These are phyloP conservation scores for Verticillium dahliae DNA, from an alignment of 2,329 filamentous ascomycete species.

Conservation along the genomic window DNA sequence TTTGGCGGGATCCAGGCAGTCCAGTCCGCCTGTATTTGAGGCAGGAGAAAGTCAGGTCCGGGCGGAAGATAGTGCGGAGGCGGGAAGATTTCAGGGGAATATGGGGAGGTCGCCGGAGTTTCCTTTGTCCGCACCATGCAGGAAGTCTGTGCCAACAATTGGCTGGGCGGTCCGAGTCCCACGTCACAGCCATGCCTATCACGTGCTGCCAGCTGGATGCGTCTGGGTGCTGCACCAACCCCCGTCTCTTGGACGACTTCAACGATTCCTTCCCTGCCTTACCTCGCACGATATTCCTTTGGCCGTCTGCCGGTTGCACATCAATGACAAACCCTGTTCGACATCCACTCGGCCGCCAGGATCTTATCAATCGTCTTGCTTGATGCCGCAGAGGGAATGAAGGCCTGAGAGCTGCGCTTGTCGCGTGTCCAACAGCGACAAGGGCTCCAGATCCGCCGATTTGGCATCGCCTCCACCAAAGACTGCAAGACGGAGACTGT, in stretches of 20 bases:
- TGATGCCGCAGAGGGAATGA: not conserved
- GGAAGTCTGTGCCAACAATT: not conserved
- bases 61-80: not conserved
- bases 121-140: slow-evolving; percentile 17
- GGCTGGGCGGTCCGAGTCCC: not conserved
- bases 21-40: not conserved
- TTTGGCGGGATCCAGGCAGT: not conserved
- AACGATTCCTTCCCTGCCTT: not conserved
- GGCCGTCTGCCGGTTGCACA: no score
- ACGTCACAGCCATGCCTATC: not conserved
- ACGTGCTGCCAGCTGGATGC: not conserved
- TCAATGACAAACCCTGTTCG: not conserved
- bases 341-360: not conserved
- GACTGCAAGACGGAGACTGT: no score
- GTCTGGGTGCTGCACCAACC: not conserved
- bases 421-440: not conserved
- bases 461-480: no score
- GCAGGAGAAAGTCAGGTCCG: not conserved
- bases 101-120: slow-evolving; percentile 11
- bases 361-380: not conserved
- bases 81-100: not conserved
- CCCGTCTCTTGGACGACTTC: not conserved
- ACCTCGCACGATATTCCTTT: not conserved
- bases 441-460: no score
- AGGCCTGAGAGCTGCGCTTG: slow-evolving; percentile 2